Conservation (phyloP, 2,329 filamentous ascomycete genomes). For the Neofusicoccum parvum region DNA sequence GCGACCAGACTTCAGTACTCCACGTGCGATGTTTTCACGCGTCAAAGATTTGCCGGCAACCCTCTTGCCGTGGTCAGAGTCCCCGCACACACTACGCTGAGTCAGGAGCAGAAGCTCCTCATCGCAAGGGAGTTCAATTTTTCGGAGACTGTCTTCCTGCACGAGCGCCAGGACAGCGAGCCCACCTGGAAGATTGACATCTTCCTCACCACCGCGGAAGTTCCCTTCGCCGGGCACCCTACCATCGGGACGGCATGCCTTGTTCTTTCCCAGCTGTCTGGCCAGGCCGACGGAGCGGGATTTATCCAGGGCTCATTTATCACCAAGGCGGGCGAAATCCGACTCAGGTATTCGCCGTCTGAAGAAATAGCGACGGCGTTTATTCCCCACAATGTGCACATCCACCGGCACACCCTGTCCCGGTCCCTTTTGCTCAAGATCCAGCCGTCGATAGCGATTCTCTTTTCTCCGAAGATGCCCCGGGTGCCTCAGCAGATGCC, state of each 20-base stretch:
- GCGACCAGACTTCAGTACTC: conserved; percentile 32
- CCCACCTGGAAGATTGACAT: conserved; percentile 54
- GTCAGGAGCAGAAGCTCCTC: conserved; percentile 54
- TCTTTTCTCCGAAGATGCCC: not conserved
- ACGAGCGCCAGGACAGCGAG: conserved; percentile 36
- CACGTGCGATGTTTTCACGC: conserved; percentile 53
- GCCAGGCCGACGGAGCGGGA: conserved; percentile 18
- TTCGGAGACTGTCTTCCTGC: conserved; percentile 60
- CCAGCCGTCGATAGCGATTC: conserved; percentile 38
- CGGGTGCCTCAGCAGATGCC: conserved; percentile 29
- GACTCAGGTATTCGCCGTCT: conserved; percentile 42
- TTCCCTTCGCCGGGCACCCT: conserved; percentile 62
- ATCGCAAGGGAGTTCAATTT: conserved; percentile 61
- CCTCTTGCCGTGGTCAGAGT: conserved; percentile 59
- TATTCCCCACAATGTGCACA: conserved; percentile 68
- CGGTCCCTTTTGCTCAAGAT: conserved; percentile 33
- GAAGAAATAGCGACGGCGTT: conserved; percentile 57
- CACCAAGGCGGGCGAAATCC: conserved; percentile 50
- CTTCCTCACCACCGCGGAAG: conserved; percentile 53
- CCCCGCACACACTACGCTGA: conserved; percentile 37
- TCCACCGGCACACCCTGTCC: conserved; percentile 50
- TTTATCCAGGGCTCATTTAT: conserved; percentile 42
- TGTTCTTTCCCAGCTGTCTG: conserved; percentile 38
- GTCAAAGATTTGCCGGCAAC: conserved; percentile 53
- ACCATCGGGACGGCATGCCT: conserved; percentile 59